These are phyloP conservation scores for Daphne laureola DNA, from an alignment of 441 rosid species.

Conservation along the genomic window DNA sequence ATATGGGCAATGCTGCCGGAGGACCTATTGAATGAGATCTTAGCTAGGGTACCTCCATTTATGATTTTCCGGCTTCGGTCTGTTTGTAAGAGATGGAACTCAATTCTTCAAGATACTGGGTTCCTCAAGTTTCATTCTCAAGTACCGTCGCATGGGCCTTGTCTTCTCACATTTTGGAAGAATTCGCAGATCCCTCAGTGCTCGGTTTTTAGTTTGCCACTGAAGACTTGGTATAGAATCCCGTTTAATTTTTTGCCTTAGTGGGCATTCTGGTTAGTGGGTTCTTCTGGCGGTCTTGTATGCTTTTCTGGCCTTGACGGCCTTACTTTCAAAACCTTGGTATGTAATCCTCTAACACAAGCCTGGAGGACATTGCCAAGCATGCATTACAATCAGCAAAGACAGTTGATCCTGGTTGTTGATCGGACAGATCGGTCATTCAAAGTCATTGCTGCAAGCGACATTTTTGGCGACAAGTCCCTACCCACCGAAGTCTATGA, in stretches of 20 bases:
- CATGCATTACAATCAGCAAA: constrained; percentile 83
- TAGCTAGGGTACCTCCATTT: constrained; percentile 89
- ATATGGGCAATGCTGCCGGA: constrained; percentile 97
- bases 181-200: constrained; percentile 74
- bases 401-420: constrained; percentile 83
- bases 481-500: constrained; percentile 92
- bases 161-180: constrained; percentile 87
- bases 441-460: constrained; percentile 83
- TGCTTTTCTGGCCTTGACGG: constrained; percentile 93
- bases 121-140: constrained; percentile 86
- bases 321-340: constrained; percentile 63
- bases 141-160: constrained; percentile 88
- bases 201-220: constrained; percentile 82
- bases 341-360: constrained; percentile 89
- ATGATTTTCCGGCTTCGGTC: constrained; percentile 86
- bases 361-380: constrained; percentile 71
- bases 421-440: constrained; percentile 66
- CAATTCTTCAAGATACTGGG: constrained; percentile 73
- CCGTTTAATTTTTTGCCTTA: constrained; percentile 79
- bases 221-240: constrained; percentile 85
- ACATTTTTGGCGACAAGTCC: constrained; percentile 75
- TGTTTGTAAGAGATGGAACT: constrained; percentile 91
- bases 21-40: constrained; percentile 78
- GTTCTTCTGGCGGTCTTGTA: constrained; percentile 85
- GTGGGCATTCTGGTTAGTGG: constrained; percentile 92